phyloP scores from a whole-genome alignment of 1,284 basidiomycete genomes.

The Meira nashicola region DNA sequence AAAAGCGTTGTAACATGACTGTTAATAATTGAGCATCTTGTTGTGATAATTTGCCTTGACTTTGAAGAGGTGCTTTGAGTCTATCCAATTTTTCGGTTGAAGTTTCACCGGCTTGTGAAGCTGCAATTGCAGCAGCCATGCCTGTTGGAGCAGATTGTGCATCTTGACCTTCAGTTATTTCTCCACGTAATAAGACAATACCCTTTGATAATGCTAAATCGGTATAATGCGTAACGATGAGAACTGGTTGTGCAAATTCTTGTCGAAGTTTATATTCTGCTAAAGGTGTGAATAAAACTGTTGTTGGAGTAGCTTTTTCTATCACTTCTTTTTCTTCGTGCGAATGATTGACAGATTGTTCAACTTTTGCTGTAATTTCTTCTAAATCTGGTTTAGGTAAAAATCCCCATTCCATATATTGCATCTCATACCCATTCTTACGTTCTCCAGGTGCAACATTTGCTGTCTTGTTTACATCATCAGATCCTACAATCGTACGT shows the following conservation, averaged over 20 bases:
- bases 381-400: conserved; percentile 21
- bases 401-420: conserved; percentile 47
- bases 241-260: conserved; percentile 82
- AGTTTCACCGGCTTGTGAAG: conserved; percentile 61
- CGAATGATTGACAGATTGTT: neutral
- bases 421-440: conserved; percentile 46
- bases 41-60: conserved; percentile 63
- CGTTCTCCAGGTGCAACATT: conserved; percentile 10
- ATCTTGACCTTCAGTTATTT: conserved; percentile 65
- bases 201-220: conserved; percentile 77
- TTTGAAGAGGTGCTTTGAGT: conserved; percentile 63
- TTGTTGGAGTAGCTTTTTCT: conserved; percentile 19
- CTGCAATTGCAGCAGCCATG: conserved; percentile 55
- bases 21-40: conserved; percentile 44
- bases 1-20: conserved; percentile 47
- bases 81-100: conserved; percentile 35
- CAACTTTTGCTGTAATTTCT: conserved; percentile 48
- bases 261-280: conserved; percentile 86
- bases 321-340: conserved; percentile 2
- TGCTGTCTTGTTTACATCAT: conserved; percentile 10
- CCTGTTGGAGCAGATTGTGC: conserved; percentile 26
- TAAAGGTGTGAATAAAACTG: conserved; percentile 85
- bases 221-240: conserved; percentile 86
- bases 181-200: conserved; percentile 81
- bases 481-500: conserved; percentile 26